A percentile compares a stretch with the other conserved stretches of the same genome.
Conservation (phyloP, 306 rosid species). For the Corylus heterophylla region DNA sequence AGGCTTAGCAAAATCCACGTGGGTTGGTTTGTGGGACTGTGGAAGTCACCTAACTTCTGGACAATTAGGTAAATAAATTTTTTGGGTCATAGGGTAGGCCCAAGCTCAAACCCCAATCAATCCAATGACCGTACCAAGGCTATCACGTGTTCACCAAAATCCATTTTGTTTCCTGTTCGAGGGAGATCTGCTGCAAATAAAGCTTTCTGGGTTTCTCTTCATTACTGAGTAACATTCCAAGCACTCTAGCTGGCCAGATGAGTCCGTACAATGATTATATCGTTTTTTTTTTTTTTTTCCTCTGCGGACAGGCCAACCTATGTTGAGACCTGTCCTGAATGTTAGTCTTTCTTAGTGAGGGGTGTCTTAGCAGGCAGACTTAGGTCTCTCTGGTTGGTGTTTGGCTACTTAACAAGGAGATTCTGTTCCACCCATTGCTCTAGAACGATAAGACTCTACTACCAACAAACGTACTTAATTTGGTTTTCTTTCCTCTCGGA, state of each 20-base stretch:
- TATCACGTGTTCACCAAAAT: slow-evolving; percentile 46
- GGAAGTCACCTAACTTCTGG: neutral
- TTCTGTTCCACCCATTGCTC: neutral
- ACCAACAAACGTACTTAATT: neutral
- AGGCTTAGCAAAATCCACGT: neutral
- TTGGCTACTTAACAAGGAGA: neutral
- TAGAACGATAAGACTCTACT: neutral
- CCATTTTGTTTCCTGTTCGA: slow-evolving; percentile 22
- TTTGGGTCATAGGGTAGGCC: slow-evolving; percentile 38
- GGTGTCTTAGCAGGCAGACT: neutral
- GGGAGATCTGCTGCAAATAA: slow-evolving; percentile 32
- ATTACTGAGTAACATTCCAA: slow-evolving; percentile 58
- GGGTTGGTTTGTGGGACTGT: neutral
- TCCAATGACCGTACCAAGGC: slow-evolving; percentile 29
- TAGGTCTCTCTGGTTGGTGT: neutral
- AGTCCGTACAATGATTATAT: slow-evolving; percentile 51
- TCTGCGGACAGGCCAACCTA: slow-evolving; percentile 29
- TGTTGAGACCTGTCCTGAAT: slow-evolving; percentile 7
- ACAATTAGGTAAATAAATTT: slow-evolving; percentile 13
- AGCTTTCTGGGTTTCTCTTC: slow-evolving; percentile 31
- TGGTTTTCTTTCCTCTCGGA: neutral
- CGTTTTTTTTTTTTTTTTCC: slow-evolving; percentile 29
- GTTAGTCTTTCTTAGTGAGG: neutral
- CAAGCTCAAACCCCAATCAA: slow-evolving; percentile 42
- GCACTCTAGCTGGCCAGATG: slow-evolving; percentile 47